Conservation (phyloP, 495 filamentous ascomycete species). For the Elasticomyces elasticus region DNA sequence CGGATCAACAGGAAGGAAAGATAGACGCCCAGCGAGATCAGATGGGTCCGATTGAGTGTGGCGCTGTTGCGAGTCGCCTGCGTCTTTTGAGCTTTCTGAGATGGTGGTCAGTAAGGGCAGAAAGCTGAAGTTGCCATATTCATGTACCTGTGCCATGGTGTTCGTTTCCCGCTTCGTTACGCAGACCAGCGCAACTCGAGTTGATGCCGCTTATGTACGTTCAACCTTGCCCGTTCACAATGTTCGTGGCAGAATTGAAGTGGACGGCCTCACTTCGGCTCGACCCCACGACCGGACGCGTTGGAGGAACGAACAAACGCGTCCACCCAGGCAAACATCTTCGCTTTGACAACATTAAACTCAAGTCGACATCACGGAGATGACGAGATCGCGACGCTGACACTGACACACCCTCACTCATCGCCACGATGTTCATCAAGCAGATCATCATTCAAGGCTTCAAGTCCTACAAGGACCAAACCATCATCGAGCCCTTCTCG, state of each 20-base stretch:
- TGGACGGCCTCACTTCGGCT: too few species aligned
- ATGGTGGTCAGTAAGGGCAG: background rate
- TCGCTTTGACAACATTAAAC: background rate
- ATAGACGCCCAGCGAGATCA: constrained; percentile 61
- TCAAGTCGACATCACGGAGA: background rate
- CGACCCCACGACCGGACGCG: too few species aligned
- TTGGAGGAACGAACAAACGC: too few species aligned
- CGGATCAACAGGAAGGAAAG: constrained; percentile 60
- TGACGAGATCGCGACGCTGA: background rate
- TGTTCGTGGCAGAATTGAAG: too few species aligned
- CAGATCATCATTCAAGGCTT: constrained; percentile 99
- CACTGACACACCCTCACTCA: background rate
- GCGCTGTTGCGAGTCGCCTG: constrained; percentile 70
- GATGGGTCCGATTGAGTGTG: constrained; percentile 67
- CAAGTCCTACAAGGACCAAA: constrained; percentile 99
- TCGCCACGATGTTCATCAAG: constrained; percentile 78
- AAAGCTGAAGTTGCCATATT: background rate
- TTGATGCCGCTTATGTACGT: too few species aligned
- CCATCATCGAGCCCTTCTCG: constrained; percentile 95
- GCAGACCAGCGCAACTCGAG: too few species aligned
- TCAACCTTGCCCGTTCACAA: too few species aligned
- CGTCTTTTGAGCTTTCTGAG: constrained; percentile 87
- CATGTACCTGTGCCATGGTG: constrained; percentile 2
- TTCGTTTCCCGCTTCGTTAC: background rate
- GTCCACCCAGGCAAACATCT: too few species aligned